A percentile compares a stretch with the other conserved stretches of the same genome.
phyloP scores from a whole-genome alignment of 164 flowering plant species.

The Amborella trichopoda region DNA sequence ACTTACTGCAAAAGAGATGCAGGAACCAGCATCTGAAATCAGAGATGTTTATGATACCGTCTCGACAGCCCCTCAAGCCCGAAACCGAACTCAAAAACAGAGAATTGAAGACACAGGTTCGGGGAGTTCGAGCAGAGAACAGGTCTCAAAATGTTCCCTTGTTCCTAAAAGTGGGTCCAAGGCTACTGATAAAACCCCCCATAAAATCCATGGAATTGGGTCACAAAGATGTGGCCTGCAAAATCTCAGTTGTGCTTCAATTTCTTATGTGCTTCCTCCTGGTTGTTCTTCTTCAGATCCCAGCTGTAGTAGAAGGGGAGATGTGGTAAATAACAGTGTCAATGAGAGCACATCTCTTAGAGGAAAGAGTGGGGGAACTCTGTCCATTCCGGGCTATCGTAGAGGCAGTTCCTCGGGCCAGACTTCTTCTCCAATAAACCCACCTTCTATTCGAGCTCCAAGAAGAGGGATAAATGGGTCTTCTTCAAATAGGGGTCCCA shows the following conservation, averaged over 20 bases:
- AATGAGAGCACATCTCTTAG: slow-evolving; percentile 45
- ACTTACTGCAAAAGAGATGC: slow-evolving; percentile 16
- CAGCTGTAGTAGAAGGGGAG: slow-evolving; percentile 19
- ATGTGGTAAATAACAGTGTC: slow-evolving; percentile 27
- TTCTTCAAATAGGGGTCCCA: slow-evolving; percentile 17
- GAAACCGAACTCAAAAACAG: slow-evolving; percentile 14
- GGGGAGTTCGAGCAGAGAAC: too few relatives aligned
- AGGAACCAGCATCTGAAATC: slow-evolving; percentile 11
- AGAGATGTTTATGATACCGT: slow-evolving; percentile 10
- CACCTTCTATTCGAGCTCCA: slow-evolving; percentile 17
- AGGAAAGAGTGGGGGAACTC: slow-evolving; percentile 32
- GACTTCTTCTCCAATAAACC: slow-evolving; percentile 23
- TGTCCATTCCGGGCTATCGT: slow-evolving; percentile 14
- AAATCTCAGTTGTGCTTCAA: slow-evolving; percentile 40
- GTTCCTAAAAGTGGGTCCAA: slow-evolving; percentile 14
- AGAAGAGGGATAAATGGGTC: slow-evolving; percentile 28
- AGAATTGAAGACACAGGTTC: too few relatives aligned
- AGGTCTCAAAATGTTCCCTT: slow-evolving; percentile 16
- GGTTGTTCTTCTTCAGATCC: slow-evolving; percentile 38
- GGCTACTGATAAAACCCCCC: neutral
- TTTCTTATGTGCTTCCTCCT: slow-evolving; percentile 40
- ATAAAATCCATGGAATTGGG: slow-evolving; percentile 14
- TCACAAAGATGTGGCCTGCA: slow-evolving; percentile 33
- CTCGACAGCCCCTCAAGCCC: slow-evolving; percentile 11
- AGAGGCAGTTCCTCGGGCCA: slow-evolving; percentile 5